Conservation (phyloP, 2,329 filamentous ascomycete genomes). For the Emericellopsis cladophorae region DNA sequence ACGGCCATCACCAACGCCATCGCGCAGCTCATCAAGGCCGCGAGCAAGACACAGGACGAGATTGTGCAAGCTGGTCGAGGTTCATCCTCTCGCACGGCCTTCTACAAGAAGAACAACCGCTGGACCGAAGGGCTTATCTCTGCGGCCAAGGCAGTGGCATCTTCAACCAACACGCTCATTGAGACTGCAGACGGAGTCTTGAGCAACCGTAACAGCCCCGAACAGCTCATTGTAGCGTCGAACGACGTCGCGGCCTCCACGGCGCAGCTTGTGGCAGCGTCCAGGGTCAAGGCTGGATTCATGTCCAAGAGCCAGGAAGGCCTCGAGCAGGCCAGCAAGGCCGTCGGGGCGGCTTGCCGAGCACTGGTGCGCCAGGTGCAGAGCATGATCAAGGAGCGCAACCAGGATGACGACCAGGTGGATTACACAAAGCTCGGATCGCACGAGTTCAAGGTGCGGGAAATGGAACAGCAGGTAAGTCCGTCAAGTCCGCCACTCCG, state of each 20-base stretch:
- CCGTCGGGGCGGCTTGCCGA: constrained; percentile 80
- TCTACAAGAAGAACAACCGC: constrained; percentile 99
- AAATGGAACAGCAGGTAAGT: constrained; percentile 97
- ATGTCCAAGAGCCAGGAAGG: constrained; percentile 95
- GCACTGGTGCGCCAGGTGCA: constrained; percentile 87
- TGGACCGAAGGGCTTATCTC: constrained; percentile 98
- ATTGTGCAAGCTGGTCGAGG: constrained; percentile 91
- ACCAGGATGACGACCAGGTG: constrained; percentile 67
- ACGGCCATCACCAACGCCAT: constrained; percentile 91
- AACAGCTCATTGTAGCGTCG: constrained; percentile 94
- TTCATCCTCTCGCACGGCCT: constrained; percentile 75
- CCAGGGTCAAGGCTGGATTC: constrained; percentile 92
- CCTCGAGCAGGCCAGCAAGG: constrained; percentile 82
- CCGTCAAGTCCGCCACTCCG: background rate
- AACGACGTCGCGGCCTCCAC: constrained; percentile 96
- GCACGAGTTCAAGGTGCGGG: constrained; percentile 95
- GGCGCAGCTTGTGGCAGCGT: constrained; percentile 90
- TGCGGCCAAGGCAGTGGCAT: constrained; percentile 89
- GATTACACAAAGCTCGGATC: constrained; percentile 82
- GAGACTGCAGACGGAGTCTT: constrained; percentile 96
- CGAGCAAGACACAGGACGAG: constrained; percentile 84
- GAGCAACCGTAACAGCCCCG: constrained; percentile 79
- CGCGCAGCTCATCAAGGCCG: constrained; percentile 86
- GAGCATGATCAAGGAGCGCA: constrained; percentile 79
- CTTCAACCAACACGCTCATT: constrained; percentile 88